A percentile compares a stretch with the other conserved stretches of the same genome.
phyloP scores from a whole-genome alignment of 225 moss, liverwort and hornwort genomes.

The Marchantia polymorpha region DNA sequence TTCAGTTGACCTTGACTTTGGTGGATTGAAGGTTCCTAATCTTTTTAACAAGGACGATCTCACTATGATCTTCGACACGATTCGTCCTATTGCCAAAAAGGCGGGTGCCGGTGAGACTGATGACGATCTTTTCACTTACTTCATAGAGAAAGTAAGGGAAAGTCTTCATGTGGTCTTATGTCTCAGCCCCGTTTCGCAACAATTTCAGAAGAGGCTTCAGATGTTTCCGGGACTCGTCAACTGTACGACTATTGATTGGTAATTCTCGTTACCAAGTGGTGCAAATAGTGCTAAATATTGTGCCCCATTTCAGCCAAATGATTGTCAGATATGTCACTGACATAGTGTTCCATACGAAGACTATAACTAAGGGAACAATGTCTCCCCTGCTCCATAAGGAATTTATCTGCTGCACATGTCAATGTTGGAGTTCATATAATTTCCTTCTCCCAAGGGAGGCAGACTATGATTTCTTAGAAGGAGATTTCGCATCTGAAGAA shows the following conservation, averaged over 20 bases:
- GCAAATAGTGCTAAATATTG: too few species aligned
- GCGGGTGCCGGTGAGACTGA: constrained; percentile 68
- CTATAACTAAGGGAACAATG: too few species aligned
- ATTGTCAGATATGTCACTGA: too few species aligned
- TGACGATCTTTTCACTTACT: constrained; percentile 56
- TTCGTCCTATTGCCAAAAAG: constrained; percentile 65
- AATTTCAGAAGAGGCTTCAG: constrained; percentile 60
- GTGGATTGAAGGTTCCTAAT: constrained; percentile 59
- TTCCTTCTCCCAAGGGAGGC: too few species aligned
- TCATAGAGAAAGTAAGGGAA: constrained; percentile 63
- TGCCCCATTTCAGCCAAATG: too few species aligned
- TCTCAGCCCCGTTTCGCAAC: constrained; percentile 67
- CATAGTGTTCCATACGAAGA: too few species aligned
- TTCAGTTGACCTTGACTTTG: background rate
- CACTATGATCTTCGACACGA: constrained; percentile 53
- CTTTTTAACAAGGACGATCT: constrained; percentile 78
- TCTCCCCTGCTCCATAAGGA: too few species aligned
- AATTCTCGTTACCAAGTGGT: background rate
- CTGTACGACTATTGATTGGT: constrained; percentile 84
- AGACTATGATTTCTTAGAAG: background rate
- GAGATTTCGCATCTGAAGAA: background rate
- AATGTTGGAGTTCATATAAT: too few species aligned
- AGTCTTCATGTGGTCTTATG: constrained; percentile 72
- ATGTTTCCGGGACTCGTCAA: constrained; percentile 90
- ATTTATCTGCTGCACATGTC: too few species aligned